Evolutionary conservation across 768 basidiomycete genomes (phyloP).

Genomic region (Xerocomus brunneocitrinus): DNA sequence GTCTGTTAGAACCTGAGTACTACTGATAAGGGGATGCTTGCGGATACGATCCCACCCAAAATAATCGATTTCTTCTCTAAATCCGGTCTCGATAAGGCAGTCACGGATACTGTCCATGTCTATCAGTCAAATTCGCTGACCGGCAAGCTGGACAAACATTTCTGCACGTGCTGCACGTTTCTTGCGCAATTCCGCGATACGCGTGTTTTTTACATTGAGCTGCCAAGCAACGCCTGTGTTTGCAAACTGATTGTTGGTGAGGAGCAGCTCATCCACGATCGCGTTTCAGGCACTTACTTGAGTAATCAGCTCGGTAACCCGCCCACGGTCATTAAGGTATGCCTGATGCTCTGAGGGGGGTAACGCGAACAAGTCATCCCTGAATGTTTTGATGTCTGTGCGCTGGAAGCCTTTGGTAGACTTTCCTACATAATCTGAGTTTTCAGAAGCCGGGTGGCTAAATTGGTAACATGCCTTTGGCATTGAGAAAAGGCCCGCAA

Average conservation of each 20-base stretch:
- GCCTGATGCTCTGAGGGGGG: constrained; percentile 13
- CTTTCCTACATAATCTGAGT: constrained; percentile 16
- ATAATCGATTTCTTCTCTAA: constrained; percentile 25
- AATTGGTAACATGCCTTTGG: constrained; percentile 16
- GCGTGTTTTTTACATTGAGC: constrained; percentile 12
- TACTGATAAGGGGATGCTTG: constrained; percentile 27
- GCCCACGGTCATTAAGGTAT: constrained; percentile 16
- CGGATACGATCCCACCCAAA: constrained; percentile 31
- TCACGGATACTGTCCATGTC: constrained; percentile 15
- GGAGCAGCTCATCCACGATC: not conserved
- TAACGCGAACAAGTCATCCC: constrained; percentile 9
- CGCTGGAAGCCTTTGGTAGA: constrained; percentile 20
- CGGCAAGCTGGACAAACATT: constrained; percentile 17
- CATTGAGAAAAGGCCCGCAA: constrained; percentile 22
- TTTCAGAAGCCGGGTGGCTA: not conserved
- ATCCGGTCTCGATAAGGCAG: constrained; percentile 16
- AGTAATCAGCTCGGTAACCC: constrained; percentile 4
- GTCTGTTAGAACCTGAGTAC: constrained; percentile 20
- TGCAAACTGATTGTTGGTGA: constrained; percentile 25
- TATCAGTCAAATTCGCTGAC: constrained; percentile 4
- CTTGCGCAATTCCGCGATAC: constrained; percentile 17
- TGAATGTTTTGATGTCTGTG: constrained; percentile 16
- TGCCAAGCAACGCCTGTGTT: constrained; percentile 26
- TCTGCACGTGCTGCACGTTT: constrained; percentile 24
- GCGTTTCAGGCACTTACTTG: constrained; percentile 8